Conservation (phyloP, 768 basidiomycete genomes). For the Podaxis carcinomalis region DNA sequence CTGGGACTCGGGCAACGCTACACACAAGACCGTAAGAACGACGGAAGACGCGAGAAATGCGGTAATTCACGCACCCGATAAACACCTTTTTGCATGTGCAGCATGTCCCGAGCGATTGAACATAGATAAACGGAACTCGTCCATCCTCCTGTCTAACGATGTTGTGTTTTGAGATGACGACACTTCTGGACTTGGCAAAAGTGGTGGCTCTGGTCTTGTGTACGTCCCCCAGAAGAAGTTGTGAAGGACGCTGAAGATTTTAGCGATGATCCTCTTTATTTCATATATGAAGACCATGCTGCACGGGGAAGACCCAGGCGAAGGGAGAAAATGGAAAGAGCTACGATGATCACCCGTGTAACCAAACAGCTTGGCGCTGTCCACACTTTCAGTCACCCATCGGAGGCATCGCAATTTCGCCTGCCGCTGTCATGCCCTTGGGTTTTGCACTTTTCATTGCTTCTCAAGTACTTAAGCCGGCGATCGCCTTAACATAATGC, state of each 20-base stretch:
- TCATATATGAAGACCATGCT: constrained; percentile 3
- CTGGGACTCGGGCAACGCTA: constrained; percentile 64
- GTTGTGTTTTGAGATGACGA: background rate
- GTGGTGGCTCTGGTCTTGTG: background rate
- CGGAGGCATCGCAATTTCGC: background rate
- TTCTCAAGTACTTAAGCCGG: background rate
- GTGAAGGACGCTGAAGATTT: constrained; percentile 2
- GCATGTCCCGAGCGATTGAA: constrained; percentile 53
- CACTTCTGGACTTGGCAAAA: background rate
- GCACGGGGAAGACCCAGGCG: background rate
- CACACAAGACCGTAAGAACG: background rate
- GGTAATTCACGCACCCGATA: constrained; percentile 36
- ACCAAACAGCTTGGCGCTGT: constrained; percentile 8
- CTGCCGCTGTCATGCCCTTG: background rate
- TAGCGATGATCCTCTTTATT: constrained; percentile 8
- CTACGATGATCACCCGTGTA: constrained; percentile 23
- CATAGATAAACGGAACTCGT: constrained; percentile 19
- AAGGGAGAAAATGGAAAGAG: background rate
- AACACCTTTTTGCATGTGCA: constrained; percentile 61
- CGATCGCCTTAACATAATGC: background rate
- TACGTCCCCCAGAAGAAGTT: constrained; percentile 4
- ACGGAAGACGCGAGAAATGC: background rate
- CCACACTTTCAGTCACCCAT: background rate
- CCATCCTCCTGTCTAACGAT: background rate
- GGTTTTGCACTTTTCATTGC: background rate